These are phyloP conservation scores for Gynandropsis gynandra DNA, from an alignment of 345 rosid species.

Conservation along the genomic window DNA sequence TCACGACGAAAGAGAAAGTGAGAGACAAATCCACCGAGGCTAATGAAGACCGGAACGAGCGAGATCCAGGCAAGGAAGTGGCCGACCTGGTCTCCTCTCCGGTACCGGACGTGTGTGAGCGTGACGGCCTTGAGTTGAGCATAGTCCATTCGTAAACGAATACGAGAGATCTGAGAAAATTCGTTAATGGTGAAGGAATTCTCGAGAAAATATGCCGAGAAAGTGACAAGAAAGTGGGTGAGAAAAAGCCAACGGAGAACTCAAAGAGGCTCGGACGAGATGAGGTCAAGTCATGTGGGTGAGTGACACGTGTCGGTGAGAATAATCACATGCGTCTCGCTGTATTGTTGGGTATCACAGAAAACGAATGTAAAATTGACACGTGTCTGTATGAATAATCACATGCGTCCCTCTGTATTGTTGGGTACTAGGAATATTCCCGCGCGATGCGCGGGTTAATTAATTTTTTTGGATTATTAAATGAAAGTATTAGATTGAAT, in stretches of 20 bases:
- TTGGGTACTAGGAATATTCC: no score
- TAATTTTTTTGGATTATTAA: no score
- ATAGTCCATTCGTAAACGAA: slow-evolving; percentile 16
- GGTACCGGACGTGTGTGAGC: slow-evolving; percentile 80
- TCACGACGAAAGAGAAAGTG: slow-evolving; percentile 94
- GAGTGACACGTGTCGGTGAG: slow-evolving; percentile 22
- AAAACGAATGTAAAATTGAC: no score
- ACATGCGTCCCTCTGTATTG: no score
- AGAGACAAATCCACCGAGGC: slow-evolving; percentile 80
- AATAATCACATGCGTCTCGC: slow-evolving; percentile 14
- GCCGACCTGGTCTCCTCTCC: slow-evolving; percentile 63
- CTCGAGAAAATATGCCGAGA: slow-evolving; percentile 17
- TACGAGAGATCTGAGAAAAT: slow-evolving; percentile 15
- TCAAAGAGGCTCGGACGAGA: slow-evolving; percentile 1
- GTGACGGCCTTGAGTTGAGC: slow-evolving; percentile 63
- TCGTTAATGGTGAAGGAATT: not conserved
- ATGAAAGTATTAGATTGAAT: no score
- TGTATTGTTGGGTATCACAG: no score
- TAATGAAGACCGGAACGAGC: slow-evolving; percentile 78
- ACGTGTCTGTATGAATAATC: no score
- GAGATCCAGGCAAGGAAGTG: slow-evolving; percentile 93
- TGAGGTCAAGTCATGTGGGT: slow-evolving; percentile 9
- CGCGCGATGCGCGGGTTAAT: no score
- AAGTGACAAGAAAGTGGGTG: slow-evolving; percentile 17
- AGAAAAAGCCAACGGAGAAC: not conserved